Base-by-base conservation (phyloP, 495 filamentous ascomycete genomes). In the Penicillium daleae region DNA sequence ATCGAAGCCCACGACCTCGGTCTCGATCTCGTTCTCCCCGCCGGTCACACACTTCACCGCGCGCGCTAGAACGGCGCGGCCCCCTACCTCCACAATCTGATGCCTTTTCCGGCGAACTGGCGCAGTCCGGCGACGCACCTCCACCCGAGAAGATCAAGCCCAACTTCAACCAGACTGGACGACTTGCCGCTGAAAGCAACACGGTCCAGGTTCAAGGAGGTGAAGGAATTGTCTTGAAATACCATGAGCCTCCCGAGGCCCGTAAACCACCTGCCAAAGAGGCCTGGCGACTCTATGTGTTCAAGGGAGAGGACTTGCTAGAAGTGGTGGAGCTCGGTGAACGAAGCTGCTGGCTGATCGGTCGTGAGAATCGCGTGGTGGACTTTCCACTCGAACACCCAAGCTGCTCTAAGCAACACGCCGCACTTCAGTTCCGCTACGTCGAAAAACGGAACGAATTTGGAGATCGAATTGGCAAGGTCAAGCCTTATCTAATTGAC, bases 321-420 rank as follows among this genome's bases (percentile, higher is more conserved):
- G 90, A 94, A 59, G 93, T 91, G 8, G 82, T 97, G 22, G 86
- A 91, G 48, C 81, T 99, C 19, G 78, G 83, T 56, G 77, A 79
- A 39, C 88, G 90, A 29, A 93, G 88, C 65, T 96, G 92, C 76
- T 99, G 95, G 95, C 78, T 99, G 32, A 76, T 97, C 9, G 95
- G 95, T 0, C 78, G 94, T 39, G 94, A 97, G 64, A 61, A 81
- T 42, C 73, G 86, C 9, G 88, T 99, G 27, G 93, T 90, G 6
- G 95, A 99, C 70, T 82, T 96, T 37, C 79, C 86, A 6, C 85
- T 93, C 27, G 93, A 96, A 66, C 93, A 99, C 71, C 93, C 93
- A 24, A 97, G 92, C 71, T 88, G 90, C 70, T 93, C 90, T 60
- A 93, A 93, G 70, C 95, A 99, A 76, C 95, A 99, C 76, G 96